phyloP scores from a whole-genome alignment of 2,329 filamentous ascomycete genomes.

The Aspergillus sp. region DNA sequence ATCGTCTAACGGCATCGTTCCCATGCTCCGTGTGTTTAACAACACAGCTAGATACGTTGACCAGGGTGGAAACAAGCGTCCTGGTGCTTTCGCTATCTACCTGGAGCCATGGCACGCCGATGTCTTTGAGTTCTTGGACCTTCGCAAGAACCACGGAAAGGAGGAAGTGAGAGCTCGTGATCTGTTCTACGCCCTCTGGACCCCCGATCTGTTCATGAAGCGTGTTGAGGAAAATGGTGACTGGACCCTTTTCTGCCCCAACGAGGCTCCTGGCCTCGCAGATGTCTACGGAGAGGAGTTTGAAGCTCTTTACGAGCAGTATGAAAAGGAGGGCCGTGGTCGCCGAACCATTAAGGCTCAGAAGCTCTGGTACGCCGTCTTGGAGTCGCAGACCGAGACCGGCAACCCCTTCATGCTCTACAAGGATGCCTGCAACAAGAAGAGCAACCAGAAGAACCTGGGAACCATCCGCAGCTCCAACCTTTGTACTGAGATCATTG shows the following conservation, averaged over 20 bases:
- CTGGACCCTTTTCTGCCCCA: conserved; percentile 98
- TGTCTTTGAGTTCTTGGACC: conserved; percentile 94
- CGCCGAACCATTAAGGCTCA: conserved; percentile 93
- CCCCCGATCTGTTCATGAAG: conserved; percentile 99
- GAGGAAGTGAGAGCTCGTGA: conserved; percentile 96
- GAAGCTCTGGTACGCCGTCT: conserved; percentile 98
- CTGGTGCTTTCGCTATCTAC: conserved; percentile 97
- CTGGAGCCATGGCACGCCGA: conserved; percentile 98
- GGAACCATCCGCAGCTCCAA: conserved; percentile 98
- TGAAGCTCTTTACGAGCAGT: conserved; percentile 85
- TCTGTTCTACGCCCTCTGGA: conserved; percentile 97
- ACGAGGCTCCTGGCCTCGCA: conserved; percentile 90
- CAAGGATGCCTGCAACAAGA: conserved; percentile 97
- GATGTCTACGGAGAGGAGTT: conserved; percentile 98
- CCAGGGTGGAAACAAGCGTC: conserved; percentile 98
- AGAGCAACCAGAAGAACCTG: conserved; percentile 99
- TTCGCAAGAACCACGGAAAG: conserved; percentile 99
- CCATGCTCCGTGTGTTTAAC: conserved; percentile 99
- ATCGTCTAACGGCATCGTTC: conserved; percentile 94
- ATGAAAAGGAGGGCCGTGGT: conserved; percentile 83
- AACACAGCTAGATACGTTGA: conserved; percentile 99
- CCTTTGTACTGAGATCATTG: conserved; percentile 96
- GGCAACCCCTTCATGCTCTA: conserved; percentile 99
- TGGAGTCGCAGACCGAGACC: conserved; percentile 98
- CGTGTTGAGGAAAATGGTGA: conserved; percentile 94